Percentiles rank a stretch among this genome's conserved stretches.
Evolutionary conservation across 2,329 filamentous ascomycete genomes (phyloP).

Genomic region (Xenoacremonium recifei): DNA sequence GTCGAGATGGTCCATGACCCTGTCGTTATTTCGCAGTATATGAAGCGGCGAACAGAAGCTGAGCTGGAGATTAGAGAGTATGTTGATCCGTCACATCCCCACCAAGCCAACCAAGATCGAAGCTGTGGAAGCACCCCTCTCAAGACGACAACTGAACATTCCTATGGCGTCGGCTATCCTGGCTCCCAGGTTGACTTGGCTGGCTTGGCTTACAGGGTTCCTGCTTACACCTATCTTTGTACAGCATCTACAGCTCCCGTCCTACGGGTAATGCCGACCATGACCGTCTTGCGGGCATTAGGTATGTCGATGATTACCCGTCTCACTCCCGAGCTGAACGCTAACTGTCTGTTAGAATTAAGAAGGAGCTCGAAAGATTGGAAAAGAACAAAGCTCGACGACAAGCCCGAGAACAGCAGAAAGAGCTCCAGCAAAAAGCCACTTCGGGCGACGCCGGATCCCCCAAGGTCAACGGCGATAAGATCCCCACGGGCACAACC

Average conservation of each 20-base stretch:
- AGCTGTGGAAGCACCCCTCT: conserved; percentile 2
- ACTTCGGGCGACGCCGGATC: conserved; percentile 47
- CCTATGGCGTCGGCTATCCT: conserved; percentile 27
- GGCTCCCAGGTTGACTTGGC: conserved; percentile 29
- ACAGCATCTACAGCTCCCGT: conserved; percentile 49
- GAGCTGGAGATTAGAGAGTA: conserved; percentile 74
- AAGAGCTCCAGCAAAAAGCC: conserved; percentile 57
- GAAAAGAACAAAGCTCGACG: conserved; percentile 89
- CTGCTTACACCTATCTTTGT: conserved; percentile 38
- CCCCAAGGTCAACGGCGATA: conserved; percentile 47
- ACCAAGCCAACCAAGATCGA: neutral
- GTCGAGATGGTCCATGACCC: conserved; percentile 75
- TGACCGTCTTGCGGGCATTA: conserved; percentile 46
- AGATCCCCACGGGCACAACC: conserved; percentile 64
- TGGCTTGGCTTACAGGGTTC: conserved; percentile 33
- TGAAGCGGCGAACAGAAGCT: conserved; percentile 70
- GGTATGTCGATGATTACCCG: conserved; percentile 25
- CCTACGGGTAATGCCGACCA: conserved; percentile 51
- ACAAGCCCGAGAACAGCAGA: conserved; percentile 87
- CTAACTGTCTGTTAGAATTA: conserved; percentile 34
- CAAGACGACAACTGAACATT: conserved; percentile 7
- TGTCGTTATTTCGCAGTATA: conserved; percentile 85
- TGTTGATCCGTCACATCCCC: conserved; percentile 33
- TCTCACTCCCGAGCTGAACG: neutral
- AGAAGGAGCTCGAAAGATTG: conserved; percentile 73